Percentiles rank a stretch among this genome's conserved stretches.
Conservation (phyloP, 2,329 filamentous ascomycete species). For the Penicillium sp. region DNA sequence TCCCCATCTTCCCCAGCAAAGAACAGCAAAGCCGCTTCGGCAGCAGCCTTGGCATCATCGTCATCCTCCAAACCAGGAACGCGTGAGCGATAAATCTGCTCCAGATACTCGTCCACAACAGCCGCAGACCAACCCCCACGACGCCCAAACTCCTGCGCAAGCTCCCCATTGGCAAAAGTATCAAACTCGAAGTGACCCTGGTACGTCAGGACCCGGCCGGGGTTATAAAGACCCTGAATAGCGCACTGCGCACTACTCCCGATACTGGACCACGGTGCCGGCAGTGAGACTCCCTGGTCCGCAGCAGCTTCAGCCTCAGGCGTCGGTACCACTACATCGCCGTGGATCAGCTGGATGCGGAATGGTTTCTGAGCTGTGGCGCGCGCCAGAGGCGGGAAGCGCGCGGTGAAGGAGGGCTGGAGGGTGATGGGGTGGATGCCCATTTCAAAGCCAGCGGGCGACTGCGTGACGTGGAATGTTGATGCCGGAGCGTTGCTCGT, state of each 20-base stretch:
- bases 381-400: constrained; percentile 8
- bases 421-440: constrained; percentile 25
- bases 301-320: neutral
- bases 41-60: constrained; percentile 28
- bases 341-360: constrained; percentile 29
- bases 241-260: constrained; percentile 22
- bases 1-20: constrained; percentile 18
- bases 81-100: constrained; percentile 16
- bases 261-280: constrained; percentile 25
- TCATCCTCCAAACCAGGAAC: constrained; percentile 16
- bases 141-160: constrained; percentile 19
- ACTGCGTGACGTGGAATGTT: constrained; percentile 17
- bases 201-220: constrained; percentile 23
- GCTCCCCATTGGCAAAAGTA: constrained; percentile 20
- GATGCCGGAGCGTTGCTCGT: neutral
- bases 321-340: constrained; percentile 24
- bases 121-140: constrained; percentile 18
- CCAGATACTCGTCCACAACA: constrained; percentile 13
- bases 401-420: constrained; percentile 13
- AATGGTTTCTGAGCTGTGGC: constrained; percentile 8
- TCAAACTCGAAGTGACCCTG: constrained; percentile 32
- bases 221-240: constrained; percentile 26
- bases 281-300: constrained; percentile 8
- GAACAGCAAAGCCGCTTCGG: constrained; percentile 28
- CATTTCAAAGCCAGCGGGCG: constrained; percentile 22